These are phyloP conservation scores for Mortierella sp. DNA, from an alignment of 371 early-diverging fungal species.

Conservation along the genomic window DNA sequence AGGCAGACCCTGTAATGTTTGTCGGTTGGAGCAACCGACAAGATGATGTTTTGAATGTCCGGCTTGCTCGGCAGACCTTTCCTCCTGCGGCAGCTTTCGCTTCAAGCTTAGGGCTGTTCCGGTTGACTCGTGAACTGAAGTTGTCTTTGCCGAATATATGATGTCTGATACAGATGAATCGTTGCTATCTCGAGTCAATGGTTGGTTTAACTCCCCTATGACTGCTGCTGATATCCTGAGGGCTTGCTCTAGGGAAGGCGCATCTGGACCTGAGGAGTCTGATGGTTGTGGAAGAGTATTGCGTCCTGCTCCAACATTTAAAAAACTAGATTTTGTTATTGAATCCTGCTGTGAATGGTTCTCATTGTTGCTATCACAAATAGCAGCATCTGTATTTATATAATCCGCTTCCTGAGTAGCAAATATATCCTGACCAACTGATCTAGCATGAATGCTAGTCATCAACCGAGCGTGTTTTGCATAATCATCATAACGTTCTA, in stretches of 20 bases:
- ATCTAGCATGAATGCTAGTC: constrained; percentile 81
- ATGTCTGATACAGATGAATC: neutral
- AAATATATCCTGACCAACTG: constrained; percentile 20
- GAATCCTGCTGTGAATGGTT: neutral
- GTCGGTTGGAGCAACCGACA: neutral
- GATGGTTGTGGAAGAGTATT: neutral
- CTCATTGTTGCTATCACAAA: neutral
- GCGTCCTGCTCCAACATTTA: neutral
- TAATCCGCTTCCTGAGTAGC: neutral
- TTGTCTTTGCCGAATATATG: neutral
- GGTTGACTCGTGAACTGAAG: neutral
- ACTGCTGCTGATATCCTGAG: neutral
- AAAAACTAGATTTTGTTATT: neutral
- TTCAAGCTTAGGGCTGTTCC: neutral
- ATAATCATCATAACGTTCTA: constrained; percentile 89
- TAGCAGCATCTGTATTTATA: neutral
- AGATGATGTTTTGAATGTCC: neutral
- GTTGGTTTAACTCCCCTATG: neutral
- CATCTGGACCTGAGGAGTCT: neutral
- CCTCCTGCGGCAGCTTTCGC: constrained; percentile 14
- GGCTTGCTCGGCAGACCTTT: neutral
- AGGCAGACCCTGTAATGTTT: constrained; percentile 17
- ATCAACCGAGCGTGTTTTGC: constrained; percentile 80
- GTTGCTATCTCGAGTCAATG: neutral
- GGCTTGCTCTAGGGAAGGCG: neutral